Percentiles rank a stretch among this genome's conserved stretches.
These are phyloP conservation scores for Eryngium alpinum DNA, from an alignment of 140 eudicot species.

Conservation along the genomic window DNA sequence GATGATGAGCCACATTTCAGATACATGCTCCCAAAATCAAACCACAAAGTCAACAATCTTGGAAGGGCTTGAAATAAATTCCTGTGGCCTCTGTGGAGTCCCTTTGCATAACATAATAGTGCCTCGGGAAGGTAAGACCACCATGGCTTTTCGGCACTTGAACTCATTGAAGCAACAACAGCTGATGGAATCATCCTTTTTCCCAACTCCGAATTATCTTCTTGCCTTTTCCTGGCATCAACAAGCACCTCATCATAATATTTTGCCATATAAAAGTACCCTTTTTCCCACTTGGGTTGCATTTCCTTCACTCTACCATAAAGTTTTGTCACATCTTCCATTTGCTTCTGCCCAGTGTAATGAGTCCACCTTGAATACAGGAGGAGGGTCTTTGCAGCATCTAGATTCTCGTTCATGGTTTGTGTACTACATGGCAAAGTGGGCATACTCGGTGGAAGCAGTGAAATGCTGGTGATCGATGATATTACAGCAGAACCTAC, in stretches of 20 bases:
- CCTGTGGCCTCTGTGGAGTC: slow-evolving; percentile 93
- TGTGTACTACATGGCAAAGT: slow-evolving; percentile 49
- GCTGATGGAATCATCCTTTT: slow-evolving; percentile 43
- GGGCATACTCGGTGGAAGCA: slow-evolving; percentile 64
- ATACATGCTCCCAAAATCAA: slow-evolving; percentile 87
- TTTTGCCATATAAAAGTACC: slow-evolving; percentile 83
- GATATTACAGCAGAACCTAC: slow-evolving; percentile 82
- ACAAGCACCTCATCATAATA: slow-evolving; percentile 92
- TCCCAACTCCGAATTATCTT: slow-evolving; percentile 51
- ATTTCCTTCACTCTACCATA: slow-evolving; percentile 87
- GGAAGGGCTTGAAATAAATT: slow-evolving; percentile 99
- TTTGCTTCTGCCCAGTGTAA: slow-evolving; percentile 88
- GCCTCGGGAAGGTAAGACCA: slow-evolving; percentile 87
- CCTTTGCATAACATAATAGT: slow-evolving; percentile 83
- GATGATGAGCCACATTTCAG: slow-evolving; percentile 52
- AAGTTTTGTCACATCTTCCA: slow-evolving; percentile 78
- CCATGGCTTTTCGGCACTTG: slow-evolving; percentile 68
- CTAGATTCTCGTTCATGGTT: slow-evolving; percentile 55
- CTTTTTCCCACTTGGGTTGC: slow-evolving; percentile 99
- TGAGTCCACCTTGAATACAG: slow-evolving; percentile 98
- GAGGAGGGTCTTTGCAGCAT: slow-evolving; percentile 80
- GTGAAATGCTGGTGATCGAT: slow-evolving; percentile 78
- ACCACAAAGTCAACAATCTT: slow-evolving; percentile 93
- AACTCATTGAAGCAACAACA: slow-evolving; percentile 27
- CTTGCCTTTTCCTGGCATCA: slow-evolving; percentile 93